Conservation (phyloP, 2,329 filamentous ascomycete species). For the Aspergillus neoniger region DNA sequence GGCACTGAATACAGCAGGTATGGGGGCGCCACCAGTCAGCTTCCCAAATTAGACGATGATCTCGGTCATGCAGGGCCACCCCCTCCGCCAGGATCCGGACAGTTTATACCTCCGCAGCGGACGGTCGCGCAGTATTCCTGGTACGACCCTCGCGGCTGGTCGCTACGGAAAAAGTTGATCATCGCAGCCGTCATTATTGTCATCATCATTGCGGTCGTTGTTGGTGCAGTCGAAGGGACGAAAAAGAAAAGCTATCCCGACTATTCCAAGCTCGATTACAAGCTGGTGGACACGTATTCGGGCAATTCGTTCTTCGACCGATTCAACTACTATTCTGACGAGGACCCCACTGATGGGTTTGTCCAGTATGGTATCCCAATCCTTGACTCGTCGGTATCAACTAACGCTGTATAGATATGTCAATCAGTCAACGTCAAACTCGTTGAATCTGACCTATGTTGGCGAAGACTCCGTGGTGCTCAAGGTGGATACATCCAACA, state of each 20-base stretch:
- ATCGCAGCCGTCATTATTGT: slow-evolving; percentile 41
- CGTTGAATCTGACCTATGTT: slow-evolving; percentile 63
- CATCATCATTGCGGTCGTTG: slow-evolving; percentile 52
- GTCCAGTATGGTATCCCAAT: slow-evolving; percentile 44
- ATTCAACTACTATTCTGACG: slow-evolving; percentile 49
- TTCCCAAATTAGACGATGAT: slow-evolving; percentile 20
- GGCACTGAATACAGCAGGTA: slow-evolving; percentile 25
- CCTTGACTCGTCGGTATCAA: too few species aligned
- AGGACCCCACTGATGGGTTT: slow-evolving; percentile 49
- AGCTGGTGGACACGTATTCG: slow-evolving; percentile 44
- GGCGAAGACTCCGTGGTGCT: slow-evolving; percentile 57
- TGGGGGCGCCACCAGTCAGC: slow-evolving; percentile 21
- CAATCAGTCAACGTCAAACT: slow-evolving; percentile 34
- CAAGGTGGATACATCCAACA: slow-evolving; percentile 62
- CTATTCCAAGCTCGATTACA: slow-evolving; percentile 46
- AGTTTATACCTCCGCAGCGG: slow-evolving; percentile 9
- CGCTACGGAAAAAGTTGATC: slow-evolving; percentile 54
- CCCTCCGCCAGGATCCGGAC: slow-evolving; percentile 12
- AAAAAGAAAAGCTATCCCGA: slow-evolving; percentile 46
- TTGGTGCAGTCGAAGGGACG: slow-evolving; percentile 44
- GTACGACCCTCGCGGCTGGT: slow-evolving; percentile 58
- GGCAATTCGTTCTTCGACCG: slow-evolving; percentile 48
- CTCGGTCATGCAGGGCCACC: slow-evolving; percentile 22
- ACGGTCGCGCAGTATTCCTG: slow-evolving; percentile 25
- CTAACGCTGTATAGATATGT: slow-evolving; percentile 38